These are phyloP conservation scores for Ilyonectria destructans DNA, from an alignment of 2,329 filamentous ascomycete species.

Conservation along the genomic window DNA sequence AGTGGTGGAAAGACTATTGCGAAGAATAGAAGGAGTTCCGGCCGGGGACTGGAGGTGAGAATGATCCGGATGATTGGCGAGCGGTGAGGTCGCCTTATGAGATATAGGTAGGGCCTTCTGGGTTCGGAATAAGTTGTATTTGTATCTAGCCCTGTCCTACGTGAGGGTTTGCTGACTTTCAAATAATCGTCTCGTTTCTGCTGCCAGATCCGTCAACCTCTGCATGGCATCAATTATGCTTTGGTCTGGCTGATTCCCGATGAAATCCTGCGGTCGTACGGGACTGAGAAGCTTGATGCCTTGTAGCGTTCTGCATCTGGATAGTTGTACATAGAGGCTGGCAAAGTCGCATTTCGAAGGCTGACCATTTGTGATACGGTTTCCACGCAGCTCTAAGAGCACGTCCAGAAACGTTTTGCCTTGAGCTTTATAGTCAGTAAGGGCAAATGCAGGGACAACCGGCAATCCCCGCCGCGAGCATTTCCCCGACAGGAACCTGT, in stretches of 20 bases:
- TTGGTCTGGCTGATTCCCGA: constrained; percentile 26
- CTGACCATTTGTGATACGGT: constrained; percentile 20
- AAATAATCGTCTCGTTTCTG: constrained; percentile 24
- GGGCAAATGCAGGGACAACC: not conserved
- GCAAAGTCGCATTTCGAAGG: constrained; percentile 10
- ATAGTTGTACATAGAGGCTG: constrained; percentile 13
- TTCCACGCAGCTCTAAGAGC: constrained; percentile 26
- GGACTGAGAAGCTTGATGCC: constrained; percentile 25
- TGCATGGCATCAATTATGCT: constrained; percentile 24
- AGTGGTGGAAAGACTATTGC: constrained; percentile 17
- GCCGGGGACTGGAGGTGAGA: no score
- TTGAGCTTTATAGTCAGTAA: not conserved
- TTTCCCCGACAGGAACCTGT: not conserved
- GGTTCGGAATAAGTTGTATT: not conserved
- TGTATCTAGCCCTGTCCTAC: constrained; percentile 9
- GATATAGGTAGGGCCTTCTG: constrained; percentile 9
- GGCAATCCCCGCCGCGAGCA: not conserved
- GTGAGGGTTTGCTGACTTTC: constrained; percentile 15
- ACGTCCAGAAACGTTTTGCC: constrained; percentile 24
- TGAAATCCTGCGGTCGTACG: constrained; percentile 22
- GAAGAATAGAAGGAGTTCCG: not conserved
- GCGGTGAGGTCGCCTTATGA: constrained; percentile 2
- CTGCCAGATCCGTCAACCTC: constrained; percentile 21
- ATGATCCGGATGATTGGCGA: no score
- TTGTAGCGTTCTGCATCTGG: constrained; percentile 11